Base-by-base conservation (phyloP, 108 stramenopile genomes). In the Aureococcus anophagefferens region DNA sequence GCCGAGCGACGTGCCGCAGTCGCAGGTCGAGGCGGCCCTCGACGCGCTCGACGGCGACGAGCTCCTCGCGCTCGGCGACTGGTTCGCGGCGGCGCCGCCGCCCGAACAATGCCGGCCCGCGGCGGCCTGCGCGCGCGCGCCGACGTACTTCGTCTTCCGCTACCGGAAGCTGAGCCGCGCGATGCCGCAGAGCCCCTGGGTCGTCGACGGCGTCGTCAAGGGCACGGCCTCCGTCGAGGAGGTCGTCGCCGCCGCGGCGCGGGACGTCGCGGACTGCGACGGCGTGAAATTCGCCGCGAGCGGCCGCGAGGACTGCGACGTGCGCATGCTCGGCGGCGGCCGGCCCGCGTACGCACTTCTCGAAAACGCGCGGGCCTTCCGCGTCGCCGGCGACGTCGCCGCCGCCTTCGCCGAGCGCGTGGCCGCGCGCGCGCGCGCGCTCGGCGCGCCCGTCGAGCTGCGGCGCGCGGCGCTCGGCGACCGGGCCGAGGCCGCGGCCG, bases 301-400 rank as follows among this genome's bases (percentile, higher is more conserved):
- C 16, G 86, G 86, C 18, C 65, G 86, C 21, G 86, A 87, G 70
- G 86, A 87, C 70, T 62, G 83, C 33, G 84, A 87, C 65, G 86
- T 87, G 4, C 77, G 86, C 30, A 85, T 85, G 82, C 81, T 87
- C n/a, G 86, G 86, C 17, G 30, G 13, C 35, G 75, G 83, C 5
- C 79, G 83, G 29, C 83, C 83, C 0, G 83, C 83, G 28, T 74
- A 69, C 16, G 70, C 83, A 11, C 73, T 80, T 68, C 64, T 84
- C 31, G 17, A 67, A n/a, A 68, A 80, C 69, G 64, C 77, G 17
- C 33, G 35, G 31, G 40, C 21, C 25, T 62, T 32, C 29, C 62
- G 30, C 0, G 34, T 35, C 3, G 17, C 44, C 25, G n/a, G 59
- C 33, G 78, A 35, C 9, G 59, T 76, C 30, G 46, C 25, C 21